Conservation (phyloP, 2,329 filamentous ascomycete species). For the Pseudocercospora eumusae region DNA sequence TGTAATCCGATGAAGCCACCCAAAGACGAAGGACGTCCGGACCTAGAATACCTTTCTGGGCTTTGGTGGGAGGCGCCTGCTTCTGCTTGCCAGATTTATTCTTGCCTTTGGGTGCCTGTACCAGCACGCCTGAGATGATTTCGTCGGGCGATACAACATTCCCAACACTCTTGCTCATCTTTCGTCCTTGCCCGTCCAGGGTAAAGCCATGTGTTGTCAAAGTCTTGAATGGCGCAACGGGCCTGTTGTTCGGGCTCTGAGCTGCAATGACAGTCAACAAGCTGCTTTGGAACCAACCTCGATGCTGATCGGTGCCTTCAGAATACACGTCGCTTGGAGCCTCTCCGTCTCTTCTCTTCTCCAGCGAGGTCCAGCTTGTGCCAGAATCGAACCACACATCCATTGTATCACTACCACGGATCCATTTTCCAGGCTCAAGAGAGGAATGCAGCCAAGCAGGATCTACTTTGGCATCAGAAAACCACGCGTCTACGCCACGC, state of each 20-base stretch:
- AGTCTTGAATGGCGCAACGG: slow-evolving; percentile 73
- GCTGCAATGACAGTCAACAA: slow-evolving; percentile 80
- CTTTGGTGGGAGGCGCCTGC: slow-evolving; percentile 33
- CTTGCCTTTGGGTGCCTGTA: slow-evolving; percentile 58
- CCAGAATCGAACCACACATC: slow-evolving; percentile 99
- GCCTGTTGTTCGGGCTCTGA: slow-evolving; percentile 47
- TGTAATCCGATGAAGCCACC: slow-evolving; percentile 91
- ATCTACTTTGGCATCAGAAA: slow-evolving; percentile 77
- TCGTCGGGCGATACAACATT: slow-evolving; percentile 80
- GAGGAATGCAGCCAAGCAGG: slow-evolving; percentile 71
- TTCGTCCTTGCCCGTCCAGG: slow-evolving; percentile 83
- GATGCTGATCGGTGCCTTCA: slow-evolving; percentile 93
- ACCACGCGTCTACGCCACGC: slow-evolving; percentile 90
- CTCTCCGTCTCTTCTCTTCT: slow-evolving; percentile 39
- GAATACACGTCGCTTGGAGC: slow-evolving; percentile 80
- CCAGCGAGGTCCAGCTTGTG: slow-evolving; percentile 75
- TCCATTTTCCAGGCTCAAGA: slow-evolving; percentile 60
- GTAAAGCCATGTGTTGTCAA: slow-evolving; percentile 97
- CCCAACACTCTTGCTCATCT: slow-evolving; percentile 97
- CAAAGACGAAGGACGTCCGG: slow-evolving; percentile 86
- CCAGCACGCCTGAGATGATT: slow-evolving; percentile 79
- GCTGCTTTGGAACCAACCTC: slow-evolving; percentile 98
- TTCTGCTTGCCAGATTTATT: slow-evolving; percentile 47
- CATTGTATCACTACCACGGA: slow-evolving; percentile 91
- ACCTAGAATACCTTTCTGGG: slow-evolving; percentile 57